Evolutionary conservation across 2,329 filamentous ascomycete genomes (phyloP), one percentile per base, ranked within the genome.

Genomic region (Xylariaceae sp.): DNA sequence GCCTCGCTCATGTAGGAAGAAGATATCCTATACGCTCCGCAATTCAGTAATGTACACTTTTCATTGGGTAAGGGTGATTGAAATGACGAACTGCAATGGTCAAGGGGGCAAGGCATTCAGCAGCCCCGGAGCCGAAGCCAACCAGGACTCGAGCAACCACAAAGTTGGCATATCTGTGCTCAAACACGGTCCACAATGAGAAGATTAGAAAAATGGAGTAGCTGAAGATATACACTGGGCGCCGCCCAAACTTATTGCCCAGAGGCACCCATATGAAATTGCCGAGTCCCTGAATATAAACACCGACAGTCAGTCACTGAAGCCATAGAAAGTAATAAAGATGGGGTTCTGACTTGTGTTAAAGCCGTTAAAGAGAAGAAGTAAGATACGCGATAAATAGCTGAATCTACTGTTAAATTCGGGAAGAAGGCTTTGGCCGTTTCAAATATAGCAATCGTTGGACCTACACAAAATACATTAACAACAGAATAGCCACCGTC

Each of bases 1-100:
- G 1, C 75, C 76, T 41, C 77, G 66, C 54, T 81, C 73, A 48
- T 81, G 76, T 14, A 80, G 61, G 56, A 78, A 80, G 60, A 79
- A 80, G 22, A 79, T 60, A 50, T 80, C 77, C 3, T 74, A 64
- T 37, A 79, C 10, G 3, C 2, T 10, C 20, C 21, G 19, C 3
- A n/a, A 21, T 39, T 43, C 27, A 14, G 19, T 14, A 10, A 32
- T 38, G 5, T 22, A 5, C 16, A 3, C 25, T 14, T 35, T 22
- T 10, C 17, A 22, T 6, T 33, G 11, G 36, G n/a, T n/a, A 19
- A 38, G 19, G 36, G 36, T 22, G 17, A 29, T 25, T 16, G 8
- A 22, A n/a, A 8, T 20, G 19, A 52, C 50, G 25, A 37, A 55
- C 53, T 19, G 55, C 49, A 42, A 57, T 52, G 10, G 46, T 54